Percentiles rank a stretch among this genome's conserved stretches.
Conservation (phyloP, 768 basidiomycete species). For the Lepiota venenata region DNA sequence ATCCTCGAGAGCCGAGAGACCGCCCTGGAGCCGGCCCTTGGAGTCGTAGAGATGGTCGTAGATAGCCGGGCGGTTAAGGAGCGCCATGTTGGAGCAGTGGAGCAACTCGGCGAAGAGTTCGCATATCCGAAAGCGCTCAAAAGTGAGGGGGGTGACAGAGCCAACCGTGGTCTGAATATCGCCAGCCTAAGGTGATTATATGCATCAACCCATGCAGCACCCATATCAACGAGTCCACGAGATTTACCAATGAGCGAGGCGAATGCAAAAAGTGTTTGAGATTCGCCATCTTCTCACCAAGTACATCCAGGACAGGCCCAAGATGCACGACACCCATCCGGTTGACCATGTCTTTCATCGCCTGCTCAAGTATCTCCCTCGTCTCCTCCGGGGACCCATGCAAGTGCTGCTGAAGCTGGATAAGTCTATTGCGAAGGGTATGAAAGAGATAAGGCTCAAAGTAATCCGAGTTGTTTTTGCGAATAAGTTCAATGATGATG, state of each 20-base stretch:
- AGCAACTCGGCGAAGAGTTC: conserved; percentile 96
- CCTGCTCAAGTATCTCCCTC: conserved; percentile 62
- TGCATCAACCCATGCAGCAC: neutral
- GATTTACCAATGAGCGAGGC: conserved; percentile 75
- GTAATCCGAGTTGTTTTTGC: conserved; percentile 98
- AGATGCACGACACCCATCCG: conserved; percentile 90
- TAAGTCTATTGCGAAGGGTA: conserved; percentile 85
- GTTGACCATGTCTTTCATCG: conserved; percentile 79
- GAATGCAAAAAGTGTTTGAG: conserved; percentile 67
- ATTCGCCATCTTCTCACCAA: conserved; percentile 63
- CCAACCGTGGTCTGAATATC: conserved; percentile 75
- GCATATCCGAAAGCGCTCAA: conserved; percentile 94
- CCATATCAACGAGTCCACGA: neutral
- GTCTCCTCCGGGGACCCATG: conserved; percentile 46
- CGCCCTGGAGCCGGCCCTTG: conserved; percentile 86
- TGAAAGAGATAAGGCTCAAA: conserved; percentile 98
- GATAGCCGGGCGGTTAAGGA: conserved; percentile 79
- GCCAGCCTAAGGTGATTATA: conserved; percentile 46
- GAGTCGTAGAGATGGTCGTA: conserved; percentile 72
- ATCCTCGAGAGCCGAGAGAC: conserved; percentile 79
- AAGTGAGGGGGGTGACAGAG: conserved; percentile 73
- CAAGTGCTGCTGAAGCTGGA: conserved; percentile 78
- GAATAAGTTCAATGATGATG: conserved; percentile 89
- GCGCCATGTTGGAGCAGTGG: conserved; percentile 97
- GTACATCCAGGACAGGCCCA: conserved; percentile 71